Conservation (phyloP, 106 monocot genomes). For the Dendrobium officinale region DNA sequence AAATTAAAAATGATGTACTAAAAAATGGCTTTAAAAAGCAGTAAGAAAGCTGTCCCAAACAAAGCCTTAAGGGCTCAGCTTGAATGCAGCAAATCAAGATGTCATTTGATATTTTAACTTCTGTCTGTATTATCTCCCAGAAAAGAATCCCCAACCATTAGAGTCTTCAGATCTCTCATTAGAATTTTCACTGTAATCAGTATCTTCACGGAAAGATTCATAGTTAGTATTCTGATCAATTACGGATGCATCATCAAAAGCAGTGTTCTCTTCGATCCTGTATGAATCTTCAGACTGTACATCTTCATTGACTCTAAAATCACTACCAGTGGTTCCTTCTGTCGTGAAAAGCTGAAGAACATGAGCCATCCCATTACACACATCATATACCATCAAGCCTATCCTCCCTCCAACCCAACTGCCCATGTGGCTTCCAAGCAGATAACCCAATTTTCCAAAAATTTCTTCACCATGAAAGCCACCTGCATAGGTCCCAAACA, state of each 20-base stretch:
- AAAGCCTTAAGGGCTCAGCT: too few species aligned
- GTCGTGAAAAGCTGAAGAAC: constrained; percentile 30
- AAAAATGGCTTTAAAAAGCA: too few species aligned
- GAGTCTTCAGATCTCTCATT: constrained; percentile 21
- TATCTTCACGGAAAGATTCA: constrained; percentile 15
- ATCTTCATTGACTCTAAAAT: background rate
- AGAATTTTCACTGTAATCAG: constrained; percentile 14
- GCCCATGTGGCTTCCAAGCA: constrained; percentile 71
- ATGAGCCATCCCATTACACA: constrained; percentile 44
- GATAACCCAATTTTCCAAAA: constrained; percentile 66
- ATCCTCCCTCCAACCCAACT: constrained; percentile 86
- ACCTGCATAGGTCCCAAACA: constrained; percentile 61
- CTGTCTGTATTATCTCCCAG: background rate
- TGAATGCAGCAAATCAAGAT: background rate
- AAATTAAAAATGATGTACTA: too few species aligned
- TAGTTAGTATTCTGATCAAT: constrained; percentile 14
- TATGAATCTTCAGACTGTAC: background rate
- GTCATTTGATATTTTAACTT: background rate
- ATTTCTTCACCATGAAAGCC: constrained; percentile 68
- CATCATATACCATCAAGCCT: constrained; percentile 80
- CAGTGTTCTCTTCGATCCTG: background rate
- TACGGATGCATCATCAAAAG: constrained; percentile 1
- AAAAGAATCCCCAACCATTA: constrained; percentile 32
- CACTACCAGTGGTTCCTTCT: constrained; percentile 6
- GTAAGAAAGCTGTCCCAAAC: too few species aligned